These are phyloP conservation scores for Aspergillus persii DNA, from an alignment of 2,329 filamentous ascomycete genomes.

Conservation along the genomic window DNA sequence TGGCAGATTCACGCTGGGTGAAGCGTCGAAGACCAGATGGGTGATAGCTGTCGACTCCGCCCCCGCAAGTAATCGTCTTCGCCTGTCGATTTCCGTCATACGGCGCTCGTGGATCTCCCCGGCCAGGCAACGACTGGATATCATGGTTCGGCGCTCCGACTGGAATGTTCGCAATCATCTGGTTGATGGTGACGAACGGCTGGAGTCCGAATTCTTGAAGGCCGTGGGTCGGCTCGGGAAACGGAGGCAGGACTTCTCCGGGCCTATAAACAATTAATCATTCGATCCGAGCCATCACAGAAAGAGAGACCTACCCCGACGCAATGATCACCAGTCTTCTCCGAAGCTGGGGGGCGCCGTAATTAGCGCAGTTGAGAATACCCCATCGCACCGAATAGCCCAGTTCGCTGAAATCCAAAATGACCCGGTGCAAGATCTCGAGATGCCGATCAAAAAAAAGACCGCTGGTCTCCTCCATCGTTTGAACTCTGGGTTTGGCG, in stretches of 20 bases:
- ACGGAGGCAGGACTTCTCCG: conserved; percentile 66
- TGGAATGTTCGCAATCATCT: conserved; percentile 43
- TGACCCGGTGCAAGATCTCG: conserved; percentile 57
- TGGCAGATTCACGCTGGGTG: conserved; percentile 66
- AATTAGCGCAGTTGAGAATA: conserved; percentile 51
- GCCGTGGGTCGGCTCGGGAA: conserved; percentile 62
- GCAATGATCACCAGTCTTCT: conserved; percentile 53
- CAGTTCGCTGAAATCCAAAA: conserved; percentile 62
- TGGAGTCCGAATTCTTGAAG: conserved; percentile 27
- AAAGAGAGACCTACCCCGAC: conserved; percentile 45
- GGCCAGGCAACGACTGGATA: conserved; percentile 21
- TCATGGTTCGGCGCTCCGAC: conserved; percentile 44
- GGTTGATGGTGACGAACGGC: conserved; percentile 41
- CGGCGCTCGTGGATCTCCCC: conserved; percentile 22
- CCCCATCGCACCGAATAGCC: conserved; percentile 72
- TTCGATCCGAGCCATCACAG: background rate
- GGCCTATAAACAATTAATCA: conserved; percentile 51
- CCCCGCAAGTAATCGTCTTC: conserved; percentile 61
- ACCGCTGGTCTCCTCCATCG: conserved; percentile 76
- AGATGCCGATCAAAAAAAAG: conserved; percentile 56
- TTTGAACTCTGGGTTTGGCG: conserved; percentile 65
- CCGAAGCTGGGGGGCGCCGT: conserved; percentile 51
- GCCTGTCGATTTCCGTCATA: conserved; percentile 53
- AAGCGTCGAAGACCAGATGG: conserved; percentile 62
- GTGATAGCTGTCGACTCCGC: conserved; percentile 63